Base-by-base conservation (phyloP, 768 basidiomycete species). In the Lactarius akahatsu region DNA sequence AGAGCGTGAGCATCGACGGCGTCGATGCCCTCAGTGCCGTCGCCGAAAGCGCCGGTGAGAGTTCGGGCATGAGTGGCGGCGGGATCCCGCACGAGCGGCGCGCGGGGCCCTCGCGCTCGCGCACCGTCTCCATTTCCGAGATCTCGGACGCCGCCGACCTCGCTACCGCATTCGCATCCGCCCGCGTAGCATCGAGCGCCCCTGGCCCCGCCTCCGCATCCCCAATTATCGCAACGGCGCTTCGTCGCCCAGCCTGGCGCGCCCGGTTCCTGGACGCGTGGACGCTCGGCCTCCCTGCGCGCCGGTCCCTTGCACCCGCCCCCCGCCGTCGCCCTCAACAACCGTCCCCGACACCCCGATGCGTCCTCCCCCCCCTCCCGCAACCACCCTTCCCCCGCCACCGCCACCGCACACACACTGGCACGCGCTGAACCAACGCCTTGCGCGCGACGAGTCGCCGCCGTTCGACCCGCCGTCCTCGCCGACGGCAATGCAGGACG, bases 1-100 rank as follows among this genome's bases (percentile, higher is more conserved):
- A 67, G 7, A 67, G 66, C 41, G 59, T 67, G 41, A 67, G 66
- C 30, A 58, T 63, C 16, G 66, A 63, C 1, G 59, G 62, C 6
- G 15, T 43, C 23, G 66, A 67, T 7, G 57, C 61, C 26, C 15
- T 5, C 32, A 10, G 57, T 28, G 9, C 50, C 26, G 26, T 52
- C 13, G 23, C 23, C 26, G 50, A 52, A 52, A 7, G 50, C 26
- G 10, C 23, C 50, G 50, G 26, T 26, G 50, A 52, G 50, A n/a
- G 50, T 52, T n/a, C 50, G 50, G 6, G 50, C 26, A 26, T 52
- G 65, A 63, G 11, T n/a, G 23, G 6, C 2, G 30, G n/a, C 38
- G 57, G n/a, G 4, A 20, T 23, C 23, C 23, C 47, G 11, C 41
- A 56, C 50, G 18, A 55, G 10, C 38, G 30, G 40, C 56, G 28